phyloP scores from a whole-genome alignment of 805 yeast genomes.

The Yarrowia porcina region DNA sequence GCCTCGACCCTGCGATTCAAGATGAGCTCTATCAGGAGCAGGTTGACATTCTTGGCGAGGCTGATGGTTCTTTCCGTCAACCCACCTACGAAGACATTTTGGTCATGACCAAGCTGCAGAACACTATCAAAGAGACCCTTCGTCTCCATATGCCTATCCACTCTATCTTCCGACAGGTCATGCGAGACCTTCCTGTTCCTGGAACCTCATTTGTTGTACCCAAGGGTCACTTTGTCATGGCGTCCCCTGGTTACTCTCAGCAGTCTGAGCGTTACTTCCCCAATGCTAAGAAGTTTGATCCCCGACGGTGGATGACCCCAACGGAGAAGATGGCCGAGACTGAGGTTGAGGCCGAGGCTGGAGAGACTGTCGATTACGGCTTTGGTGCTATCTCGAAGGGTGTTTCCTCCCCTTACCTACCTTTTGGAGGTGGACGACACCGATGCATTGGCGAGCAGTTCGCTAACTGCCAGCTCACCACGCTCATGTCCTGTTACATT shows the following conservation, averaged over 20 bases:
- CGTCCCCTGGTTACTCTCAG: slow-evolving; percentile 90
- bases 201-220: slow-evolving; percentile 80
- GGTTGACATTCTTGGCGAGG: slow-evolving; percentile 49
- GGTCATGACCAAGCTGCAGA: slow-evolving; percentile 75
- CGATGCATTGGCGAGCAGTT: slow-evolving; percentile 99
- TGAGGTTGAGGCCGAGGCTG: slow-evolving; percentile 30
- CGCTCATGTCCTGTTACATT: slow-evolving; percentile 69
- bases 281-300: slow-evolving; percentile 65
- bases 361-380: slow-evolving; percentile 76
- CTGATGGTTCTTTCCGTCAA: slow-evolving; percentile 45
- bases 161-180: slow-evolving; percentile 90
- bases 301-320: slow-evolving; percentile 71
- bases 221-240: slow-evolving; percentile 81
- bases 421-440: slow-evolving; percentile 99
- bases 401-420: slow-evolving; percentile 91
- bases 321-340: slow-evolving; percentile 28
- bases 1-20: slow-evolving; percentile 80
- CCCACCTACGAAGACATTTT: slow-evolving; percentile 79
- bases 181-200: slow-evolving; percentile 73
- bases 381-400: slow-evolving; percentile 95
- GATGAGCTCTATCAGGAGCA: slow-evolving; percentile 78
- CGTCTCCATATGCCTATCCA: slow-evolving; percentile 97
- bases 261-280: slow-evolving; percentile 76
- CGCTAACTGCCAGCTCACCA: slow-evolving; percentile 90
- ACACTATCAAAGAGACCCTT: slow-evolving; percentile 85